A percentile compares a stretch with the other conserved stretches of the same genome.
phyloP scores from a whole-genome alignment of 176 grass and related monocot genomes.

The Canna indica region DNA sequence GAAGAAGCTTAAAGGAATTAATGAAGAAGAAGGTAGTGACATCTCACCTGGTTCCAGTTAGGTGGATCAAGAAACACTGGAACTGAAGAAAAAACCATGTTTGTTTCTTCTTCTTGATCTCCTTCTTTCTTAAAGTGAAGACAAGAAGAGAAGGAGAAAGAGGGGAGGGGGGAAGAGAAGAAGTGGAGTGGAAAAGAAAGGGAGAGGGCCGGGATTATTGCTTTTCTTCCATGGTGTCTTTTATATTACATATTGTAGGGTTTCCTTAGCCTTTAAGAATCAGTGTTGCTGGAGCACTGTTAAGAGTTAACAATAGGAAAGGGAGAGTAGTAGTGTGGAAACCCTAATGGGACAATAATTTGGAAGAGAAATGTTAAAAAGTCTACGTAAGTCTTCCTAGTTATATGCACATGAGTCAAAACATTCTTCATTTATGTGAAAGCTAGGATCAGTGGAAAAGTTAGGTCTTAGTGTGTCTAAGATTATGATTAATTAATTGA shows the following conservation, averaged over 20 bases:
- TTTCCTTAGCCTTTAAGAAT: slow-evolving; percentile 35
- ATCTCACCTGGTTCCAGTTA: slow-evolving; percentile 81
- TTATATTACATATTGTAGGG: slow-evolving; percentile 19
- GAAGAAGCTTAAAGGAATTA: slow-evolving; percentile 6
- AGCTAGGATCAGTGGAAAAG: no score
- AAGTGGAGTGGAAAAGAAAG: background rate
- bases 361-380: background rate
- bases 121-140: slow-evolving; percentile 15
- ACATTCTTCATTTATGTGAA: background rate
- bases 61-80: slow-evolving; percentile 78
- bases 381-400: background rate
- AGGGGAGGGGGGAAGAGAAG: slow-evolving; percentile 16
- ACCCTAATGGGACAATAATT: slow-evolving; percentile 25
- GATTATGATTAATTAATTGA: no score
- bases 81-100: slow-evolving; percentile 92
- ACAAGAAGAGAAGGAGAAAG: no score
- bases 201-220: slow-evolving; percentile 1
- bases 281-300: slow-evolving; percentile 26
- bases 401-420: background rate
- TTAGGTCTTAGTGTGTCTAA: no score
- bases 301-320: slow-evolving; percentile 22
- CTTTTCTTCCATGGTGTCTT: slow-evolving; percentile 18
- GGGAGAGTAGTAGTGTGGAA: slow-evolving; percentile 20
- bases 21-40: slow-evolving; percentile 4
- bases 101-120: slow-evolving; percentile 4